Evolutionary conservation across 345 rosid genomes (phyloP).

Genomic region (Eucalyptus marginata): DNA sequence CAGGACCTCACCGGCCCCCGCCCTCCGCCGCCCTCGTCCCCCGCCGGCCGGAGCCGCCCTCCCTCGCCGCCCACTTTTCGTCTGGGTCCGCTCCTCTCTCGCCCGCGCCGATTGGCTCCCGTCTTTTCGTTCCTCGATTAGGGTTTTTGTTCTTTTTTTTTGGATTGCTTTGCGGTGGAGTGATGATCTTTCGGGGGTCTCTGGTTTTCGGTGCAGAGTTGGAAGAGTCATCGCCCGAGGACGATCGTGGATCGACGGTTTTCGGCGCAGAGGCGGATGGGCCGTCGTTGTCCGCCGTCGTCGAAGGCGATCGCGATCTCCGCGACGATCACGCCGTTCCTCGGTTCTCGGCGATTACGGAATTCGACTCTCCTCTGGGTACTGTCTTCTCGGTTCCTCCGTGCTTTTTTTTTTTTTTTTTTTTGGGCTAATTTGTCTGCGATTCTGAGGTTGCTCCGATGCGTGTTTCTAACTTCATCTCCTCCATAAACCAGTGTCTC

Average conservation of each 20-base stretch:
- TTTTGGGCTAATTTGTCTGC: not conserved
- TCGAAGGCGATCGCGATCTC: constrained; percentile 10
- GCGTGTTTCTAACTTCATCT: not conserved
- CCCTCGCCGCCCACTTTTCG: not conserved
- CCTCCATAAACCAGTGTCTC: not conserved
- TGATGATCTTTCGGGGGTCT: not conserved
- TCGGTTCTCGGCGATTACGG: constrained; percentile 21
- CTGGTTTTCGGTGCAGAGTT: not conserved
- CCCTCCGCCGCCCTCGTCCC: constrained; percentile 7
- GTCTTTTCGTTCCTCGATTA: not conserved
- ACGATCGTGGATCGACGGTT: not conserved
- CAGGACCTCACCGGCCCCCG: constrained; percentile 60
- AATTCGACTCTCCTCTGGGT: constrained; percentile 48
- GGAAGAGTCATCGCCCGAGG: not conserved
- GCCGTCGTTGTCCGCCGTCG: constrained; percentile 1
- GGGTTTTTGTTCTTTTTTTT: not conserved
- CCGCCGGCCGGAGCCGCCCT: not conserved
- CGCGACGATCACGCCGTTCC: constrained; percentile 5
- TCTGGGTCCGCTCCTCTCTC: constrained; percentile 6
- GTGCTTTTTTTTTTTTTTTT: not conserved
- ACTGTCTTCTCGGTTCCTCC: not conserved
- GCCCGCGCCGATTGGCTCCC: not conserved
- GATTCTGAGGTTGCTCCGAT: not conserved
- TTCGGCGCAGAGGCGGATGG: constrained; percentile 7
- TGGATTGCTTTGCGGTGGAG: not conserved